Base-by-base conservation (phyloP, 805 yeast species). In the Yarrowia divulgata region DNA sequence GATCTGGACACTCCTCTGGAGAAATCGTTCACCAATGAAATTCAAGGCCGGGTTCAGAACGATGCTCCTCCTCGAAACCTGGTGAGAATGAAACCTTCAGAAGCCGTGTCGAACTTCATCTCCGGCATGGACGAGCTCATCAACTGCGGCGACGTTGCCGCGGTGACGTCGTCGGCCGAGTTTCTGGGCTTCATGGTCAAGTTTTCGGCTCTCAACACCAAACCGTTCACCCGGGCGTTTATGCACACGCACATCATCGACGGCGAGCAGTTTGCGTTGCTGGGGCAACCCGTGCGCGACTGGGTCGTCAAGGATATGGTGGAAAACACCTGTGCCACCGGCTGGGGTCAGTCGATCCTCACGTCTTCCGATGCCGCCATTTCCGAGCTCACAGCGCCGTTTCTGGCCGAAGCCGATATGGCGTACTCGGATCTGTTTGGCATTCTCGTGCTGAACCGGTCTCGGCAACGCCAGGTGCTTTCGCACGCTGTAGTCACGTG, bases 401-500 rank as follows among this genome's bases (percentile, higher is more conserved):
- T 85, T 13, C 54, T 74, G 43, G 50, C 63, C 8, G 75, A 75
- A 43, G 79, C 79, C 0, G 71, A 69, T 8, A 68, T 85, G 43
- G 79, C 69, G 87, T 88, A 74, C 74, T 85, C 48, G 83, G 87
- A 73, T 75, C 81, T 48, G 84, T 83, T 29, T 76, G 81, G 73
- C 75, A 81, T 75, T 81, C 84, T 73, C 78, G 80, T 80, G 74
- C 89, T 88, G 76, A 94, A 94, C 74, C 87, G 92, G 43, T 87
- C 96, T 63, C 83, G 97, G 69, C 93, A 91, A 74, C 85, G 97
- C 71, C 97, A 91, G 76, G 85, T 89, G 71, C 79, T 89, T 74
- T 80, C 88, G 71, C 81, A 88, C 74, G 80, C 84, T 74, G 74
- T 87, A 69, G 74, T 84, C 57, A 72, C 83, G 2, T 91, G 94